Base-by-base conservation (phyloP, 768 basidiomycete genomes). In the Galerina sulciceps region DNA sequence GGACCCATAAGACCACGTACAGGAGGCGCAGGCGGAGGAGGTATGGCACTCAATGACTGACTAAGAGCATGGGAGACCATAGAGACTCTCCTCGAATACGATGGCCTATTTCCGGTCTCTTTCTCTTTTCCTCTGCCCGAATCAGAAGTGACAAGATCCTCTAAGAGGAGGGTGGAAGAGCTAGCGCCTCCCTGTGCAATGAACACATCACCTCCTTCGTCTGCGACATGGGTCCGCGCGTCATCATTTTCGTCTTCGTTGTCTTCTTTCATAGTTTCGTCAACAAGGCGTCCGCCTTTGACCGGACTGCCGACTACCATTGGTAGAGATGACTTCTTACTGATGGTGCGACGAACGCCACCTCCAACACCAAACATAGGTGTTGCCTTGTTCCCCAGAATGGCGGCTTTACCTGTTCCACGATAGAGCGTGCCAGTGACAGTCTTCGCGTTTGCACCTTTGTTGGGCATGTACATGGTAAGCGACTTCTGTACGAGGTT, bases 51-150 rank as follows among this genome's bases (percentile, higher is more conserved):
- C 35, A 90, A 67, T 5, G 89, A 90, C 65, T 85, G 82, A 3
- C 88, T 83, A 35, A 90, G 80, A 4, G 83, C 79, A 55, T 86
- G 82, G 20, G 82, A 83, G 0, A 85, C 85, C 67, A 83, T 69
- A 23, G 86, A 87, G 4, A 85, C 84, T 40, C 86, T 74, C 43
- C 83, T 74, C 26, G 83, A 83, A 3, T 79, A 78, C 61, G 80
- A 68, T 46, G 67, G 67, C 26, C 71, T 48, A 15, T 57, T 59
- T 10, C 34, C 48, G 13, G 35, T 57, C 31, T 55, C 64, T 40
- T 67, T 68, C 26, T 71, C 69, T 66, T 75, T 79, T 15, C 72
- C 76, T 61, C 80, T 79, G 34, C 69, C 77, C 61, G 79, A 79
- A 23, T 67, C 73, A 14, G 58, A 50, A 8, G 20, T 13, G 5